Evolutionary conservation across 768 basidiomycete genomes (phyloP).

Genomic region (Podaxis sp.): DNA sequence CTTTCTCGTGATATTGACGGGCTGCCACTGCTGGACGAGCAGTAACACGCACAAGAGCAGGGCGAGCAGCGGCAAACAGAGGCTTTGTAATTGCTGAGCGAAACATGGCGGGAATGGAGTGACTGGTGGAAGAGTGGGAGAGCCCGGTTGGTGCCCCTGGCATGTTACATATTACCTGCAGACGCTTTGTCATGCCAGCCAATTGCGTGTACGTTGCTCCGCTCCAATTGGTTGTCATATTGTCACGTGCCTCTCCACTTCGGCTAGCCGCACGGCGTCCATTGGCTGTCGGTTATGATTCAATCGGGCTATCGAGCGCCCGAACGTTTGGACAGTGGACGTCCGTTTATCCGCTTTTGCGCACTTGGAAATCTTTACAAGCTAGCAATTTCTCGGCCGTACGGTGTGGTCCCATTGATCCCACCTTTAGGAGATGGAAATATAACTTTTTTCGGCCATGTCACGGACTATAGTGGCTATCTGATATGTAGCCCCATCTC

Average conservation of each 20-base stretch:
- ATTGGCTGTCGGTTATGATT: conserved; percentile 4
- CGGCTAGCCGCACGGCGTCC: neutral
- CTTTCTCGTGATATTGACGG: conserved; percentile 92
- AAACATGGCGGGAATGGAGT: conserved; percentile 55
- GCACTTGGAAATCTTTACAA: too few relatives aligned
- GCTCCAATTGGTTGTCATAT: conserved; percentile 9
- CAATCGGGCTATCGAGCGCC: neutral
- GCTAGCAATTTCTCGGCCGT: too few relatives aligned
- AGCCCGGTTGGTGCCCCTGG: conserved; percentile 10
- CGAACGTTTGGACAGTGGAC: neutral
- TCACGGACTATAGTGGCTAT: too few relatives aligned
- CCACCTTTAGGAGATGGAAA: neutral
- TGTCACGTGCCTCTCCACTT: conserved; percentile 8
- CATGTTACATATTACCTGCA: neutral
- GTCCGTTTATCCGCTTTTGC: too few relatives aligned
- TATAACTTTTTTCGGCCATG: neutral
- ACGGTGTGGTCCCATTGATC: neutral
- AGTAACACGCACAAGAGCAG: conserved; percentile 34
- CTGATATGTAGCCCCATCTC: neutral
- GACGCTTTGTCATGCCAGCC: conserved; percentile 9
- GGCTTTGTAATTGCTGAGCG: conserved; percentile 57
- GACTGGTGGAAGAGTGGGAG: conserved; percentile 25
- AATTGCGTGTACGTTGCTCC: conserved; percentile 1
- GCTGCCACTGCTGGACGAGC: conserved; percentile 47
- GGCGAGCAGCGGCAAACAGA: conserved; percentile 45